phyloP scores from a whole-genome alignment of 2,329 filamentous ascomycete species.

The Aspergillus fructus region DNA sequence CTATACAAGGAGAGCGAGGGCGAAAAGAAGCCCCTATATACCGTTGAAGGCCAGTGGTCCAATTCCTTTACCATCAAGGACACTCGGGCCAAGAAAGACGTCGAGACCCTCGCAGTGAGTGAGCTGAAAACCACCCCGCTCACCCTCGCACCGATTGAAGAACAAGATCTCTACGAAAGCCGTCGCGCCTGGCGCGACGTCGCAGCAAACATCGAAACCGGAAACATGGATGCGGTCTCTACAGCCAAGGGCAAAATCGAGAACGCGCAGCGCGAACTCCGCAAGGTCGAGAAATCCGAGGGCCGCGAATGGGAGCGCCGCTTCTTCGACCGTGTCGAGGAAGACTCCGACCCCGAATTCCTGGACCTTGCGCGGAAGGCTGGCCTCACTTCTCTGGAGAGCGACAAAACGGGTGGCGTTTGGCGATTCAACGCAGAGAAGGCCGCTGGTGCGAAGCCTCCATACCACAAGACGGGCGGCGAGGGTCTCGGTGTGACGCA shows the following conservation, averaged over 20 bases:
- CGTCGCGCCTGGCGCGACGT: slow-evolving; percentile 87
- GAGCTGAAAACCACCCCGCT: slow-evolving; percentile 64
- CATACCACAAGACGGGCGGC: slow-evolving; percentile 43
- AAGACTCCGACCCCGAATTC: slow-evolving; percentile 40
- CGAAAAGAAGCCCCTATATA: slow-evolving; percentile 70
- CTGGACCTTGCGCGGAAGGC: slow-evolving; percentile 44
- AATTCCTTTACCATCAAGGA: slow-evolving; percentile 77
- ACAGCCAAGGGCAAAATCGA: slow-evolving; percentile 86
- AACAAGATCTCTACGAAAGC: slow-evolving; percentile 85
- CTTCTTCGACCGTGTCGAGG: slow-evolving; percentile 65
- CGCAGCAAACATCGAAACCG: slow-evolving; percentile 72
- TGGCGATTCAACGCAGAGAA: slow-evolving; percentile 66
- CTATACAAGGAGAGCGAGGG: slow-evolving; percentile 68
- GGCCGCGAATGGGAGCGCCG: slow-evolving; percentile 75
- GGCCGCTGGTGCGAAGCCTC: slow-evolving; percentile 43
- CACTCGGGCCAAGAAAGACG: slow-evolving; percentile 51
- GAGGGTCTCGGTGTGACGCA: slow-evolving; percentile 39
- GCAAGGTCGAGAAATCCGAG: slow-evolving; percentile 72
- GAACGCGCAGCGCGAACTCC: slow-evolving; percentile 76
- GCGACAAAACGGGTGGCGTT: slow-evolving; percentile 66
- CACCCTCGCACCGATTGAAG: slow-evolving; percentile 67
- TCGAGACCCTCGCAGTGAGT: slow-evolving; percentile 64
- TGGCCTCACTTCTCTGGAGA: slow-evolving; percentile 50
- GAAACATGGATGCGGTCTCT: slow-evolving; percentile 79
- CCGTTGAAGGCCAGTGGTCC: slow-evolving; percentile 87